phyloP scores from a whole-genome alignment of 345 rosid species.

The Rhodamnia rubescens region DNA sequence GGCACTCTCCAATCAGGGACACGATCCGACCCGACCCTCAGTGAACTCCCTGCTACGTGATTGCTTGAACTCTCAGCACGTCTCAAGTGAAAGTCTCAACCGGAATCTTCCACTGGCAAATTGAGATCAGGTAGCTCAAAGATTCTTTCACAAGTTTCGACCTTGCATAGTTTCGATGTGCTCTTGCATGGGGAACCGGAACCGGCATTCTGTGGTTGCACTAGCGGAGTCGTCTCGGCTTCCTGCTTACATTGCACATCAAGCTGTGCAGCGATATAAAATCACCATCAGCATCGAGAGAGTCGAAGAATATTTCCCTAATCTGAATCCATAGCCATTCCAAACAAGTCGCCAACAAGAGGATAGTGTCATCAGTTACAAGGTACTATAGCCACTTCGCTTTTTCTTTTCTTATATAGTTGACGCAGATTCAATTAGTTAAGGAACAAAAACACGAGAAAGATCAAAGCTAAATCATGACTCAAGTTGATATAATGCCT shows the following conservation, averaged over 20 bases:
- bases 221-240: not conserved
- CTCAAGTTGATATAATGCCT: not conserved
- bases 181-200: not conserved
- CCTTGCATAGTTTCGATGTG: not conserved
- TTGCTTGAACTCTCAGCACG: not conserved
- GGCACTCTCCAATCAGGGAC: not conserved
- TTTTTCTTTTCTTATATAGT: not conserved
- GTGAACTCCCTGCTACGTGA: not conserved
- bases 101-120: not conserved
- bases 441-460: not conserved
- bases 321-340: not conserved
- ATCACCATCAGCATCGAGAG: not conserved
- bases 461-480: not conserved
- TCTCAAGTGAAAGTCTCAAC: not conserved
- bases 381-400: not conserved
- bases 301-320: not conserved
- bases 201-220: not conserved
- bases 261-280: not conserved
- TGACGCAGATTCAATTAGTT: not conserved
- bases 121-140: constrained; percentile 1
- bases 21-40: not conserved
- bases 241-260: not conserved
- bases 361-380: not conserved
- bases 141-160: not conserved
- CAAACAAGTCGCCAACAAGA: not conserved